Conservation (phyloP, 2,329 filamentous ascomycete species). For the Ophiostoma perfectum region DNA sequence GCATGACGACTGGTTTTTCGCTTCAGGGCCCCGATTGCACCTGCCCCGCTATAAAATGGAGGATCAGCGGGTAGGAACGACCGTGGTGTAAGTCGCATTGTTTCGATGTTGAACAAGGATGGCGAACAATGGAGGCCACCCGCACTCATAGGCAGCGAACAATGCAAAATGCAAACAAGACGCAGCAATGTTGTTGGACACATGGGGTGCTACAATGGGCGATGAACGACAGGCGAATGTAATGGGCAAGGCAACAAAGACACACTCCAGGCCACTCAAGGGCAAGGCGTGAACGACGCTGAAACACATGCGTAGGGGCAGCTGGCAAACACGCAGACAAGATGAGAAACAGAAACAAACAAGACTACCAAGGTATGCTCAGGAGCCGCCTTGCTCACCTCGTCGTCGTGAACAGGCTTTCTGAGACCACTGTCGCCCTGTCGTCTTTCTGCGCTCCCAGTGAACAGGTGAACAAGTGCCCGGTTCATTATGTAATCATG, state of each 20-base stretch:
- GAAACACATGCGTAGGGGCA: neutral
- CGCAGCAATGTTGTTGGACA: neutral
- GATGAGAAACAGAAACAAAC: neutral
- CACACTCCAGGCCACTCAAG: neutral
- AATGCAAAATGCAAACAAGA: constrained; percentile 1
- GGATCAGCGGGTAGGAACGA: neutral
- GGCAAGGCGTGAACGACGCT: neutral
- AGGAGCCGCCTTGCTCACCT: neutral
- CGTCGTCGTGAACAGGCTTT: neutral
- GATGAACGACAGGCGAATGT: neutral
- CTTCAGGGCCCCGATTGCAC: neutral
- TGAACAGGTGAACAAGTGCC: constrained; percentile 3
- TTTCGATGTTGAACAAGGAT: constrained; percentile 2
- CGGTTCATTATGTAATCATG: neutral
- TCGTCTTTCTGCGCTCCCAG: neutral
- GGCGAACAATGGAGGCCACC: constrained; percentile 6
- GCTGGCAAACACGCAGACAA: neutral
- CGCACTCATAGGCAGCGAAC: constrained; percentile 1
- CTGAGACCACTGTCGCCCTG: neutral
- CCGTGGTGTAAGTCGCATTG: constrained; percentile 11
- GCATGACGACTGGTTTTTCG: neutral
- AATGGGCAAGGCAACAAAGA: neutral
- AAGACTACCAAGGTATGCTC: neutral
- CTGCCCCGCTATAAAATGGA: neutral
- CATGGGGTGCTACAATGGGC: neutral